phyloP scores from a whole-genome alignment of 768 basidiomycete species.

The Aureoboletus auriporus region DNA sequence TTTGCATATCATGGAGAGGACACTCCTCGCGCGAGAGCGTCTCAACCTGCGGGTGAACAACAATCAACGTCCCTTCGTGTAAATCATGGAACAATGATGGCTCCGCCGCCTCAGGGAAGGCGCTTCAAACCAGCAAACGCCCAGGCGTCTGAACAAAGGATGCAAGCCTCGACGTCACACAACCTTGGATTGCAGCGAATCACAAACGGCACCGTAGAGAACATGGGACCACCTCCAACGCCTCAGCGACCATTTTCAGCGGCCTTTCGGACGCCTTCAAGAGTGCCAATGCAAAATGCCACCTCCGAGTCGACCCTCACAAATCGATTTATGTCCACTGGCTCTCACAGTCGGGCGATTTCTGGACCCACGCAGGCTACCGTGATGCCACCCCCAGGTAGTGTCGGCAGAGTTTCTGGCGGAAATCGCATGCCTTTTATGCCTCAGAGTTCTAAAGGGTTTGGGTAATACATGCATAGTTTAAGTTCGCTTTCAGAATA shows the following conservation, averaged over 20 bases:
- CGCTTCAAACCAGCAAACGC: slow-evolving; percentile 24
- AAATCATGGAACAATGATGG: slow-evolving; percentile 27
- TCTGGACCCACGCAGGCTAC: slow-evolving; percentile 12
- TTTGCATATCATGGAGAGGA: slow-evolving; percentile 60
- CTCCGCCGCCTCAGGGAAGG: slow-evolving; percentile 26
- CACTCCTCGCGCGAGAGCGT: slow-evolving; percentile 37
- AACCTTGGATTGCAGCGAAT: slow-evolving; percentile 18
- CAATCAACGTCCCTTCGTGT: slow-evolving; percentile 33
- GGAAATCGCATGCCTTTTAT: slow-evolving; percentile 56
- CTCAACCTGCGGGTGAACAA: slow-evolving; percentile 42
- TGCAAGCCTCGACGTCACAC: slow-evolving; percentile 9
- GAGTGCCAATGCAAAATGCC: slow-evolving; percentile 15
- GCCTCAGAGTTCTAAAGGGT: slow-evolving; percentile 30
- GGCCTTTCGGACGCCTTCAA: slow-evolving; percentile 25
- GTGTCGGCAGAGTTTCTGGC: slow-evolving; percentile 20
- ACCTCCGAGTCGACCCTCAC: slow-evolving; percentile 21
- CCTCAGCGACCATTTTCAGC: slow-evolving; percentile 36
- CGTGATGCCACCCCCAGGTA: slow-evolving; percentile 7
- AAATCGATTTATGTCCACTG: slow-evolving; percentile 29
- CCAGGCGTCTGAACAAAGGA: slow-evolving; percentile 8
- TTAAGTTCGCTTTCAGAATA: not conserved
- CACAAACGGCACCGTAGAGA: slow-evolving; percentile 14
- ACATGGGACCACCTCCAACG: slow-evolving; percentile 53
- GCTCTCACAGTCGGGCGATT: slow-evolving; percentile 21
- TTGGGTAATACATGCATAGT: slow-evolving; percentile 23